Base-by-base conservation (phyloP, 2,329 filamentous ascomycete species). In the Talaromyces sp. region DNA sequence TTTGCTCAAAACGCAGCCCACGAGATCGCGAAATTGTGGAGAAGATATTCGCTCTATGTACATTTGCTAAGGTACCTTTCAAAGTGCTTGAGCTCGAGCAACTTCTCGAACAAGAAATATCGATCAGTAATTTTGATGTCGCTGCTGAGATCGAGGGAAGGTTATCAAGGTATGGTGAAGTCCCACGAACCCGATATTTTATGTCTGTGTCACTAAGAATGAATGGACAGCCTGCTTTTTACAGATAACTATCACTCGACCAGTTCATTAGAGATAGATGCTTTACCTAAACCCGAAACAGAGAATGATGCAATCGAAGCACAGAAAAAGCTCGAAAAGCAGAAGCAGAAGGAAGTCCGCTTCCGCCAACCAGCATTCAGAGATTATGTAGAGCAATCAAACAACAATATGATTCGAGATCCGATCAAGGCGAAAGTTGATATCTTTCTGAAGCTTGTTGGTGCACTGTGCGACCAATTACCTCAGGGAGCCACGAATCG, bases 1-100 rank as follows among this genome's bases (percentile, higher is more conserved):
- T 59, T 27, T 59, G 56, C 24, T 37, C 56, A 43, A 59, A 43
- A 43, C 10, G 56, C 6, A 59, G 56, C 56, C 56, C 37, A 41
- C 19, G 56, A 43, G 56, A 59, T 19, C 56, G 56, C 22, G 56
- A 59, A n/a, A 59, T 59, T 13, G 56, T 59, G 22, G 56, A 59
- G 22, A 59, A 59, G 37, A 59, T 59, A 41, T 59, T 59, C 39
- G 56, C 56, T 45, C 39, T 59, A 31, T 59, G 56, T 33, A 59
- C 56, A 31, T 59, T 59, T 31, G 56, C 56, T 7, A 59, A 59
- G 16, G 37, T 43, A 13, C 24, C 56, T 31, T 31, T 59, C 19
- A 59, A 43, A 43, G 56, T 59, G 19, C 39, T 31, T 19, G 56
- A 59, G 19, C 56, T 59, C 43, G 56, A 59, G 56, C 56, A 59